These are phyloP conservation scores for Alternaria novae-zelandiae DNA, from an alignment of 2,329 filamentous ascomycete species.

Conservation along the genomic window DNA sequence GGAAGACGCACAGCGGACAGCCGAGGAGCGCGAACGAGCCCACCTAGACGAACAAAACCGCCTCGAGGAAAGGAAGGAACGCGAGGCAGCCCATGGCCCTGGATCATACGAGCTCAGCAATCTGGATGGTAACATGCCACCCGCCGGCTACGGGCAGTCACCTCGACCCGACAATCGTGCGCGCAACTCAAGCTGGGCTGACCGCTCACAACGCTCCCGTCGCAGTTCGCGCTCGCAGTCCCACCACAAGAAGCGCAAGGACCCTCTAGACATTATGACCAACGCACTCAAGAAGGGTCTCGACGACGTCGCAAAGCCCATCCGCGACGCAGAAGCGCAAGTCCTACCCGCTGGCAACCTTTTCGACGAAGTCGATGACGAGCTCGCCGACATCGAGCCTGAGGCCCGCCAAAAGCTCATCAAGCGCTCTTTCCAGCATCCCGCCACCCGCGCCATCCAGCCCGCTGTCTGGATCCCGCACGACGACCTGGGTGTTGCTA, in stretches of 20 bases:
- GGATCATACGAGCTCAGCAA: slow-evolving; percentile 40
- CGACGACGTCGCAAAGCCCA: slow-evolving; percentile 37
- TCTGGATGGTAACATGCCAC: slow-evolving; percentile 21
- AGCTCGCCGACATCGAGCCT: slow-evolving; percentile 91
- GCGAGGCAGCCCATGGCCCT: slow-evolving; percentile 13
- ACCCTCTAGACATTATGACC: slow-evolving; percentile 38
- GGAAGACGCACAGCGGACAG: slow-evolving; percentile 36
- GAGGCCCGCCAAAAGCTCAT: slow-evolving; percentile 87
- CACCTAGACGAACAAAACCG: slow-evolving; percentile 35
- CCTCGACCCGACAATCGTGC: slow-evolving; percentile 26
- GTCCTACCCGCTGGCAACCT: slow-evolving; percentile 76
- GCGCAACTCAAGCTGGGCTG: slow-evolving; percentile 36
- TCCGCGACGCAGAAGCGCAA: slow-evolving; percentile 49
- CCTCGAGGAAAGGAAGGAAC: slow-evolving; percentile 15
- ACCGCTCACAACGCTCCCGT: slow-evolving; percentile 37
- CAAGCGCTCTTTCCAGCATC: slow-evolving; percentile 88
- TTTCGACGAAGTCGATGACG: slow-evolving; percentile 86
- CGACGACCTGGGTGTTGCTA: slow-evolving; percentile 87
- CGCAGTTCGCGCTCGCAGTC: slow-evolving; percentile 36
- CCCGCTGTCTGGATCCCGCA: slow-evolving; percentile 94
- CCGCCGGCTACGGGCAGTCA: slow-evolving; percentile 1
- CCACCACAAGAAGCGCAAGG: slow-evolving; percentile 27
- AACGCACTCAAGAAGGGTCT: slow-evolving; percentile 35
- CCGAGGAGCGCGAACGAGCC: slow-evolving; percentile 42
- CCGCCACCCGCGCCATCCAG: slow-evolving; percentile 80